A percentile compares a stretch with the other conserved stretches of the same genome.
phyloP scores from a whole-genome alignment of 208 protist genomes.

The Blastocrithidia nonstop region DNA sequence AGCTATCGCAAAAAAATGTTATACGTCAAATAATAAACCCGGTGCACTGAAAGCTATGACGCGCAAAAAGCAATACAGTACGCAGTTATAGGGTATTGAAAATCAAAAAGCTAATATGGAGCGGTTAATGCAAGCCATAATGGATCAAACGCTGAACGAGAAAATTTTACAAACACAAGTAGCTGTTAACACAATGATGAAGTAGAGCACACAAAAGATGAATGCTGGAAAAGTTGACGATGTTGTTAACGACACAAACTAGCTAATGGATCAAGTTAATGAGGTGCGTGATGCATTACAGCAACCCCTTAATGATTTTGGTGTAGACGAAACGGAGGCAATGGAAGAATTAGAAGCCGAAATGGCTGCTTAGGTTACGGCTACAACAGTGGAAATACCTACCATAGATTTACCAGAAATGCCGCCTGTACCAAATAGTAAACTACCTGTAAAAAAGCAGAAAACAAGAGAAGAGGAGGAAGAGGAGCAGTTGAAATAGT shows the following conservation, averaged over 20 bases:
- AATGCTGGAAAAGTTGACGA: constrained; percentile 79
- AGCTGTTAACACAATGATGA: constrained; percentile 52
- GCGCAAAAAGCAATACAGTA: constrained; percentile 84
- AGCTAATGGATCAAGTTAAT: constrained; percentile 87
- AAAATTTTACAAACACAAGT: constrained; percentile 70
- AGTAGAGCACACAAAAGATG: constrained; percentile 71
- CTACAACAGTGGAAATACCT: constrained; percentile 6
- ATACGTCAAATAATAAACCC: constrained; percentile 77
- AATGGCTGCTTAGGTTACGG: constrained; percentile 20
- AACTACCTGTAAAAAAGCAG: constrained; percentile 21
- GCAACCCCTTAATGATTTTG: constrained; percentile 61
- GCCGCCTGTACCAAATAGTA: constrained; percentile 11
- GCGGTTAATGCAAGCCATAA: constrained; percentile 68
- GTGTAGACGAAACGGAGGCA: constrained; percentile 74
- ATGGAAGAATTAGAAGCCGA: constrained; percentile 70
- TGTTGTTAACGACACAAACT: constrained; percentile 74
- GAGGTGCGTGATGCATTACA: constrained; percentile 66
- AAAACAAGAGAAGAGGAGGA: constrained; percentile 52
- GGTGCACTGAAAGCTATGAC: constrained; percentile 80
- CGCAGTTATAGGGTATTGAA: constrained; percentile 49
- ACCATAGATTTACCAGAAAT: constrained; percentile 11
- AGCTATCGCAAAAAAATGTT: constrained; percentile 58
- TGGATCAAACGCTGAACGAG: constrained; percentile 78
- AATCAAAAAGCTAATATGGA: constrained; percentile 73
- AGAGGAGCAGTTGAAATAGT: constrained; percentile 43